Evolutionary conservation across 116 monocot species (phyloP).

Genomic region (Dioscorea cayenensis): DNA sequence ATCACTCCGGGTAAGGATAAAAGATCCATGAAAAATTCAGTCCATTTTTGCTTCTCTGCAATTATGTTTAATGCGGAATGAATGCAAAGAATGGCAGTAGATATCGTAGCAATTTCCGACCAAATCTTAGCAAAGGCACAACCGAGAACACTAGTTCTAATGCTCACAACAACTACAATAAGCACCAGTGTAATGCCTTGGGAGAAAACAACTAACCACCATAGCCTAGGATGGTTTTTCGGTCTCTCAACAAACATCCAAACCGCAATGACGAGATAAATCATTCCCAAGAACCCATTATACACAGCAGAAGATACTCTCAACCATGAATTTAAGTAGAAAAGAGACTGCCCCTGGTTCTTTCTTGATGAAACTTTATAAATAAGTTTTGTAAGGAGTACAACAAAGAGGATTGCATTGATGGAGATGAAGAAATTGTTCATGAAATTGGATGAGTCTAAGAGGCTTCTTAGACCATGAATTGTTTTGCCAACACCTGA

Average conservation of each 20-base stretch:
- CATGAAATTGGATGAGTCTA: constrained; percentile 41
- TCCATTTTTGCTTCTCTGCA: background rate
- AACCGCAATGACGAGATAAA: background rate
- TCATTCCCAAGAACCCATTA: background rate
- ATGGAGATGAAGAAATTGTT: constrained; percentile 46
- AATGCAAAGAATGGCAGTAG: background rate
- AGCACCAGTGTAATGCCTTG: background rate
- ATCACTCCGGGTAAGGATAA: background rate
- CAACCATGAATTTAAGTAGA: background rate
- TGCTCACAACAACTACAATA: background rate
- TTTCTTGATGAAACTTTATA: constrained; percentile 5
- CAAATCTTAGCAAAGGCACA: background rate
- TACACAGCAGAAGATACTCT: background rate
- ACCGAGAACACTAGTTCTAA: background rate
- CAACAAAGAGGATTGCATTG: constrained; percentile 30
- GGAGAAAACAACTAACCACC: background rate
- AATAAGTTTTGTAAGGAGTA: constrained; percentile 24
- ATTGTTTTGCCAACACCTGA: too few relatives aligned
- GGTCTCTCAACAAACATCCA: constrained; percentile 1
- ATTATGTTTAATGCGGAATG: background rate
- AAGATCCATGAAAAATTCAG: constrained; percentile 4
- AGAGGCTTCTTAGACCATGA: constrained; percentile 5
- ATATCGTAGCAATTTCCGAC: background rate
- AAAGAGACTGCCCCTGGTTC: too few relatives aligned
- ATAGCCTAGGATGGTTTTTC: too few relatives aligned